Base-by-base conservation (phyloP, 768 basidiomycete genomes). In the Piloderma croceum region DNA sequence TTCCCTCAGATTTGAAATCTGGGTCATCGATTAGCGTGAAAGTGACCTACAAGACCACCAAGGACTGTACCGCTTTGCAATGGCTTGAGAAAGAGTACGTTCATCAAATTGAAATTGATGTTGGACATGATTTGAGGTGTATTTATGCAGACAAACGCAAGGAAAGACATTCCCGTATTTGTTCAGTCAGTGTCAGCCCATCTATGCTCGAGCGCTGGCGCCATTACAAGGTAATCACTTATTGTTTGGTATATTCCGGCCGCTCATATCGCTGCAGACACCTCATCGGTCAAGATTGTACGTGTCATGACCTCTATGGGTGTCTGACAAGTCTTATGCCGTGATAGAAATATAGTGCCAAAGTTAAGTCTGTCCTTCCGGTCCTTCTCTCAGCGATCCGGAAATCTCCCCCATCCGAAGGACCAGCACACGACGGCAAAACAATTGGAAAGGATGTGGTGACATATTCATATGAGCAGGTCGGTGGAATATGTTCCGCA, bases 141-240 rank as follows among this genome's bases (percentile, higher is more conserved):
- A 25, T n/a, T n/a, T n/a, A 7, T 23, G 37, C 37, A 88, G 87
- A 43, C 82, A 90, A 62, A 96, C 91, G 0, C 86, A 88, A 44
- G 90, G 90, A 6, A 90, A 90, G 49, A 65, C 67, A 15, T 84
- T 86, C 56, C 83, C 89, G 0, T 96, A 85, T 62, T 61, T 97
- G 12, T 97, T 92, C 67, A 90, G 88, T 44, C 93, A 96, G 53
- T 89, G 85, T 53, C 91, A 96, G 49, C 89, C 93, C 3, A 94
- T 92, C 49, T 83, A 93, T 54, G 86, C 86, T 3, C 78, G 92
- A 21, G 73, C 81, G 3, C 61, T 94, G 31, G 73, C 77, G 1
- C 92, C 91, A 3, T 54, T 90, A 42, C 90, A 93, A 74, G 84
- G 84, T 78, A 31, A 22, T 38, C 20, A 38, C 11, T 7, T 7